These are phyloP conservation scores for Saposhnikovia divaricata DNA, from an alignment of 129 eudicot species.

Conservation along the genomic window DNA sequence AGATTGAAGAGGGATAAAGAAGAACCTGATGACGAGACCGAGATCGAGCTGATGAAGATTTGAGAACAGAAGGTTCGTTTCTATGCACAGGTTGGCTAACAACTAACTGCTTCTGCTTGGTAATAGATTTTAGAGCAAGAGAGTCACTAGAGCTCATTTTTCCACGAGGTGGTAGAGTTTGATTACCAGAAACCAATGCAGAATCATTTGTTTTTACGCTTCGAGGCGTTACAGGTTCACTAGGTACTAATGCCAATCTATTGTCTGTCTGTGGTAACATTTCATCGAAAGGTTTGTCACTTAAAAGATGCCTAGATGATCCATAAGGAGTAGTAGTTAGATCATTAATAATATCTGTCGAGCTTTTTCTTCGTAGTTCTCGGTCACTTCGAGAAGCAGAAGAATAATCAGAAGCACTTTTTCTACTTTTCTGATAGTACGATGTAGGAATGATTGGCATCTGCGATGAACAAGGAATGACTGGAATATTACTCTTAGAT, in stretches of 20 bases:
- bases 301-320: slow-evolving; percentile 30
- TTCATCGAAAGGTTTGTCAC: slow-evolving; percentile 30
- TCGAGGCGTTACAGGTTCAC: slow-evolving; percentile 8
- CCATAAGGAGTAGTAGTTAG: slow-evolving; percentile 1
- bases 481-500: neutral
- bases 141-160: neutral
- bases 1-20: neutral
- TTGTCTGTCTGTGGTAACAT: slow-evolving; percentile 6
- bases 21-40: slow-evolving; percentile 22
- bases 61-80: slow-evolving; percentile 13
- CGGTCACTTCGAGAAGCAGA: slow-evolving; percentile 2
- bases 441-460: slow-evolving; percentile 21
- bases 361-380: slow-evolving; percentile 31
- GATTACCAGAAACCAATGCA: slow-evolving; percentile 1
- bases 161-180: neutral
- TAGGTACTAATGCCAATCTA: slow-evolving; percentile 11
- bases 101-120: neutral
- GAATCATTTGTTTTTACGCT: slow-evolving; percentile 7
- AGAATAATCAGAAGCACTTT: slow-evolving; percentile 10
- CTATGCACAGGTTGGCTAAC: slow-evolving; percentile 5
- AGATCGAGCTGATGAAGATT: slow-evolving; percentile 22
- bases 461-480: slow-evolving; percentile 19
- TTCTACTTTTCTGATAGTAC: slow-evolving; percentile 17
- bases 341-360: slow-evolving; percentile 25
- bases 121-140: slow-evolving; percentile 12